Percentiles rank a stretch among this genome's conserved stretches.
These are phyloP conservation scores for Rubus parviflorus DNA, from an alignment of 306 rosid genomes.

Conservation along the genomic window DNA sequence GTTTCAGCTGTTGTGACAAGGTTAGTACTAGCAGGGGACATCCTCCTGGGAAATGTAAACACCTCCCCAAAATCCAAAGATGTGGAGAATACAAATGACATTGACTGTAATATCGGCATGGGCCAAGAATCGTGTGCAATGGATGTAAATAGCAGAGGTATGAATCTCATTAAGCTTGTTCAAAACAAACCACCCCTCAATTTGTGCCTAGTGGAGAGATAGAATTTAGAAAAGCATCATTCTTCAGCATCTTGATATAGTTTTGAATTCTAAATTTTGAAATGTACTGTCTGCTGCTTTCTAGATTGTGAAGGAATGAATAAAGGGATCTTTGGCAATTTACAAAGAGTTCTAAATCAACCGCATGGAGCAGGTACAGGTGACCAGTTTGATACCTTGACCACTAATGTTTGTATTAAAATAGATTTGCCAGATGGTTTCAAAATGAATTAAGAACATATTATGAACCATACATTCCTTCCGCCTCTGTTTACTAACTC, in stretches of 20 bases:
- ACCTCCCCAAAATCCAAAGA: conserved; percentile 35
- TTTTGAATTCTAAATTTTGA: not conserved
- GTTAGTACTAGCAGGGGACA: conserved; percentile 36
- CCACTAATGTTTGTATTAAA: conserved; percentile 6
- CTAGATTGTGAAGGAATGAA: conserved; percentile 34
- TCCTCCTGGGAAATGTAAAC: conserved; percentile 33
- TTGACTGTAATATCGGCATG: not conserved
- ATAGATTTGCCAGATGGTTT: not conserved
- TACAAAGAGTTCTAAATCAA: conserved; percentile 40
- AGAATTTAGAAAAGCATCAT: not conserved
- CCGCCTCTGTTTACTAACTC: not conserved
- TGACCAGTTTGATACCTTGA: conserved; percentile 30
- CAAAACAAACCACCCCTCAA: not conserved
- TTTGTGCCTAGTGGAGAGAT: not conserved
- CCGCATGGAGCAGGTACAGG: conserved; percentile 52
- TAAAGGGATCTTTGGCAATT: conserved; percentile 47
- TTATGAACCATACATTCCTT: not conserved
- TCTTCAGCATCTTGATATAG: not conserved
- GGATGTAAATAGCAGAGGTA: conserved; percentile 43
- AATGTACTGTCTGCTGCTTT: conserved; percentile 19
- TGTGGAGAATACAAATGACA: not conserved
- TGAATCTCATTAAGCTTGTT: not conserved
- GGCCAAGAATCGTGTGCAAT: conserved; percentile 29
- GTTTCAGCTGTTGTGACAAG: conserved; percentile 49
- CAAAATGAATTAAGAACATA: not conserved